A percentile compares a stretch with the other conserved stretches of the same genome.
phyloP scores from a whole-genome alignment of 2,329 filamentous ascomycete genomes.

The Microsporum ferrugineum region DNA sequence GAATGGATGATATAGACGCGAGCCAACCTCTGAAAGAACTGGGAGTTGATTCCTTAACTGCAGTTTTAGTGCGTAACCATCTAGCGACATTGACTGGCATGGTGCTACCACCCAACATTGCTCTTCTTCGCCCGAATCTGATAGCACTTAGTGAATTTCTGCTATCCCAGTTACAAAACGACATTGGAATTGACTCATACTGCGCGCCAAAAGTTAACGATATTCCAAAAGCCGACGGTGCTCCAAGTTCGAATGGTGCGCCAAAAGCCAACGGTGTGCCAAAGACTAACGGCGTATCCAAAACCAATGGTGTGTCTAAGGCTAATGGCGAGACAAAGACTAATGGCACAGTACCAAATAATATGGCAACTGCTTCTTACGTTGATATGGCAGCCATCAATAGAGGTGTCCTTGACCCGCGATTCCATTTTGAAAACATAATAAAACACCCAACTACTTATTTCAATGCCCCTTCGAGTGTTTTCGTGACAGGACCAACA shows the following conservation, averaged over 20 bases:
- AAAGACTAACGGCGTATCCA: neutral
- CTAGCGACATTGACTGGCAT: neutral
- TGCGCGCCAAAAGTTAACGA: neutral
- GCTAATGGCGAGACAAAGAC: neutral
- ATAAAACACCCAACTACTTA: neutral
- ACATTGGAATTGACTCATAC: neutral
- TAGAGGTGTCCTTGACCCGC: neutral
- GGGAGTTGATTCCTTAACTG: neutral
- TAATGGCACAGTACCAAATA: neutral
- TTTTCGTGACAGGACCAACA: conserved; percentile 1
- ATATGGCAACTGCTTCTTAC: neutral
- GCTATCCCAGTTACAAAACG: neutral
- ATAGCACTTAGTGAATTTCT: neutral
- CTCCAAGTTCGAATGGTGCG: neutral
- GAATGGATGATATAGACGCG: neutral
- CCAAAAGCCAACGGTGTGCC: neutral
- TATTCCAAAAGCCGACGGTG: no score
- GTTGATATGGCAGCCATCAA: neutral
- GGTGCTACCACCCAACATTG: neutral
- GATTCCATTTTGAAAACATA: neutral
- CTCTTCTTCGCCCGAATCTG: neutral
- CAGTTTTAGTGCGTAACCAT: conserved; percentile 1
- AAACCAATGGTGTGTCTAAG: neutral
- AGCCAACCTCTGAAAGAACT: neutral
- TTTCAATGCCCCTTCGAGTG: neutral